phyloP scores from a whole-genome alignment of 169 alveolate genomes.

The Amoebophrya sp. region DNA sequence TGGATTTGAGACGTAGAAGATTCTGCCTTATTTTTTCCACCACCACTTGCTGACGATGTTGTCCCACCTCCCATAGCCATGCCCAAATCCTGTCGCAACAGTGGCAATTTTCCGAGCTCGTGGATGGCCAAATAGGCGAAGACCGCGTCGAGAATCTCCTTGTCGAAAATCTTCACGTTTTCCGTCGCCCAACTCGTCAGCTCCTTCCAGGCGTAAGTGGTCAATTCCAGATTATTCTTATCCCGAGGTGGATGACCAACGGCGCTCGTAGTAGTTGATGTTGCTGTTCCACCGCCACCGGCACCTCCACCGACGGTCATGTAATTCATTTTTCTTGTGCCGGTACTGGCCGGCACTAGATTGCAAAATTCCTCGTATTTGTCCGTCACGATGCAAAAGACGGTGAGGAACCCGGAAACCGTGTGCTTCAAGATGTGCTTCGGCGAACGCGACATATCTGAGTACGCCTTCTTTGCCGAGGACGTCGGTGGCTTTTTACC shows the following conservation, averaged over 20 bases:
- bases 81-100: slow-evolving; percentile 28
- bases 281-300: too few species aligned
- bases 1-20: too few species aligned
- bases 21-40: too few species aligned
- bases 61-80: background rate
- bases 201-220: background rate
- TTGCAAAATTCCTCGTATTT: background rate
- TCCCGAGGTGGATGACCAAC: too few species aligned
- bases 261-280: too few species aligned
- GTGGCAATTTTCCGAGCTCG: slow-evolving; percentile 28
- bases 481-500: too few species aligned
- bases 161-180: background rate
- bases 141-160: slow-evolving; percentile 15
- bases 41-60: too few species aligned
- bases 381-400: background rate
- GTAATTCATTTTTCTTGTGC: background rate
- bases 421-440: background rate
- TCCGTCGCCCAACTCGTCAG: background rate
- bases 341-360: background rate
- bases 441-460: background rate
- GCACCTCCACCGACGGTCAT: too few species aligned
- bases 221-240: too few species aligned
- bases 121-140: slow-evolving; percentile 31
- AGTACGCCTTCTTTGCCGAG: too few species aligned
- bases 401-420: background rate